Base-by-base conservation (phyloP, 176 grass and related monocot species). In the Carex myosuroides region DNA sequence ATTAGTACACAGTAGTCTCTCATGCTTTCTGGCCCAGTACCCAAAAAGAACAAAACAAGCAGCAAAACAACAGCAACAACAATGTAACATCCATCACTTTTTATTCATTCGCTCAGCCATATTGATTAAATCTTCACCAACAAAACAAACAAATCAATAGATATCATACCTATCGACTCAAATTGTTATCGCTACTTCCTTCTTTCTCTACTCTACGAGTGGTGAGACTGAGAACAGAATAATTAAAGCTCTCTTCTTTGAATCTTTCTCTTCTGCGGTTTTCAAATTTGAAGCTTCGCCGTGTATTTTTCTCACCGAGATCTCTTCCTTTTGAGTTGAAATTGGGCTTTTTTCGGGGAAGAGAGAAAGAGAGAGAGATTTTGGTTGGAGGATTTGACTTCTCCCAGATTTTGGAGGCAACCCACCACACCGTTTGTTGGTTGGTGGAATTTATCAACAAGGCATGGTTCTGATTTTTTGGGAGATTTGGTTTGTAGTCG, bases 41-140 rank as follows among this genome's bases (percentile, higher is more conserved):
- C 73, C 50, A 78, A 78, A 30, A 75, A 29, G 24, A 78, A 55
- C 50, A 78, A 78, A 57, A 78, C 73, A 78, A 78, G 73, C 52
- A 78, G 52, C 73, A 57, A 56, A 32, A 55, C 73, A 78, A 54
- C 73, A 78, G 9, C 22, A 33, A 33, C 73, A 78, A 33, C 54
- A 26, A 44, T 44, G 7, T 33, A 37, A 8, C 42, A 8, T 44
- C 42, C 42, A 78, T 50, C 14, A 3, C 37, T 20, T 37, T 41
- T 70, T 9, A 41, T 42, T 71, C 37, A 39, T 39, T 39, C 37
- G 37, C 37, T 39, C 37, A 39, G 37, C 37, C 37, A 39, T 39
- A 39, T 39, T 39, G 48, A 22, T 73, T 74, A 24, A 13, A 52
- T 50, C 70, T 73, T 48, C 70, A 22, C 70, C 13, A 5, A 26